Base-by-base conservation (phyloP, 2,329 filamentous ascomycete species). In the Chrysoporthe deuterocubensis region DNA sequence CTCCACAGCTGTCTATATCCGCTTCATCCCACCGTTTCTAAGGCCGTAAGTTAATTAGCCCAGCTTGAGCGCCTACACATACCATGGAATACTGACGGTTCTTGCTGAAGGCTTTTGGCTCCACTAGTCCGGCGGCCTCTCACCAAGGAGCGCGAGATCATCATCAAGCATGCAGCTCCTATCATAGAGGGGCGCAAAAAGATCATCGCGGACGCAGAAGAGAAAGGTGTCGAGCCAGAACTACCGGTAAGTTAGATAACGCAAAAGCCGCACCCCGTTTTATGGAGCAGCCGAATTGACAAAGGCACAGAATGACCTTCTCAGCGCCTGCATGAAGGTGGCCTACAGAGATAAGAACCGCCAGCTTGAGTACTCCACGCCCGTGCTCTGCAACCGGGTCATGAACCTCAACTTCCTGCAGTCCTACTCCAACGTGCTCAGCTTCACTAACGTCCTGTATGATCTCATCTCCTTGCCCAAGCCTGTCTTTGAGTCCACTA, bases 381-480 rank as follows among this genome's bases (percentile, higher is more conserved):
- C 44, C 3, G 40, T 61, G 13, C 40, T 61, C 21, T 44, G 40
- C 42, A 48, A 44, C n/a, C 40, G 59, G 1, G 44, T 61, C 14
- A 61, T 61, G 59, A 48, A 44, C 37, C 59, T 61, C n/a, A 61
- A 61, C 59, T 61, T 61, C 32, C 13, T 61, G 40, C 59, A 61
- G n/a, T 61, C 59, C 40, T 61, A 61, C 59, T 44, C 59, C 59
- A 61, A 61, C 59, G 42, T 61, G 34, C 42, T 61, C 21, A 61
- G 42, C 40, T 44, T 61, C 13, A 61, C 59, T 7, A 61, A 61
- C 32, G 42, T 61, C 42, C 42, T 61, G 3, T 61, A 61, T 26
- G 59, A 61, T 13, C 59, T 61, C 0, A 9, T 61, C 59, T 61
- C 59, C n/a, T 7, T 61, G n/a, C 59, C 59, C 40, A 37, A 61